These are phyloP conservation scores for Astrocystis sublimbata DNA, from an alignment of 495 filamentous ascomycete species.

Conservation along the genomic window DNA sequence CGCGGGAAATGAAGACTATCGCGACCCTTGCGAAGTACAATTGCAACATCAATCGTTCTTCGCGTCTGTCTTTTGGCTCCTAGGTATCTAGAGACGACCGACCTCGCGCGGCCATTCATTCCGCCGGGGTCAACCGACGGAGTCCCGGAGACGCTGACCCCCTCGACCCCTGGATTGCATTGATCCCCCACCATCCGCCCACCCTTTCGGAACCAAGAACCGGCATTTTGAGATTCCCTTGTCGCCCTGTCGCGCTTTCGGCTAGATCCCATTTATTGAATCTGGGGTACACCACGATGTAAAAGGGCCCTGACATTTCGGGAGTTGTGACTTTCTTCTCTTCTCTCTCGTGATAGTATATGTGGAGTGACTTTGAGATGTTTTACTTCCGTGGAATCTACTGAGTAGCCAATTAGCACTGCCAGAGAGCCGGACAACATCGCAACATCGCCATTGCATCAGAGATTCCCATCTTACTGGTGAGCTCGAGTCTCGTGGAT, in stretches of 20 bases:
- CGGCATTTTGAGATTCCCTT: constrained; percentile 25
- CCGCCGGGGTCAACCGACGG: constrained; percentile 3
- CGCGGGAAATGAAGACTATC: background rate
- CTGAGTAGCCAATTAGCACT: background rate
- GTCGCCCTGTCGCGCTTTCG: background rate
- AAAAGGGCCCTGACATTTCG: background rate
- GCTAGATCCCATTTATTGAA: background rate
- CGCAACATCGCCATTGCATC: background rate
- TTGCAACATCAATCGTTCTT: background rate
- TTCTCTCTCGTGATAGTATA: background rate
- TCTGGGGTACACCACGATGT: background rate
- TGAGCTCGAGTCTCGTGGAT: background rate
- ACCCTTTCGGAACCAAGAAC: constrained; percentile 23
- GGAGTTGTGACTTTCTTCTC: background rate
- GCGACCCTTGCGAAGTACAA: background rate
- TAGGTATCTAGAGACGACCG: too few relatives aligned
- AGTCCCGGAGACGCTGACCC: background rate
- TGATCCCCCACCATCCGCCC: constrained; percentile 9
- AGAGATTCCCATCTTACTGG: background rate
- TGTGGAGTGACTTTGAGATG: background rate
- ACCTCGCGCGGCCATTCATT: constrained; percentile 10
- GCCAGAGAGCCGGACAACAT: background rate
- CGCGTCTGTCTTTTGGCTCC: too few relatives aligned
- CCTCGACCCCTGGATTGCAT: background rate
- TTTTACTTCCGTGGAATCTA: background rate